These are phyloP conservation scores for Limonomyces culmigenus DNA, from an alignment of 1,284 basidiomycete species.

Conservation along the genomic window DNA sequence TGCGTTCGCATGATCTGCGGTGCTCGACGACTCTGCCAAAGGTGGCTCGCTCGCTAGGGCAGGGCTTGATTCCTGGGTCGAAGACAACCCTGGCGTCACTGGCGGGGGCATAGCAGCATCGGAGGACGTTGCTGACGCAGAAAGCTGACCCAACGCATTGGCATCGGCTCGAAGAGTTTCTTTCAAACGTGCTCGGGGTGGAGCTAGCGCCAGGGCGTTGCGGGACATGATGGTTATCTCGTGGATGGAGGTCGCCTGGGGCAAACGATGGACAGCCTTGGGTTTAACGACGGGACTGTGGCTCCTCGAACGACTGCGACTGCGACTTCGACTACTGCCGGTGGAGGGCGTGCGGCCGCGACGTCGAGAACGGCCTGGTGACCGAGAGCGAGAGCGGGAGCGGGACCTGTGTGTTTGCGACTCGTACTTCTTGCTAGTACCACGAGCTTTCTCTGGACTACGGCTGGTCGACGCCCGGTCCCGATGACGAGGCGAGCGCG, in stretches of 20 bases:
- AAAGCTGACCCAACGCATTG: no score
- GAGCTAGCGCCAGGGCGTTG: no score
- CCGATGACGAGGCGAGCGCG: background rate
- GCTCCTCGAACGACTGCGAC: constrained; percentile 20
- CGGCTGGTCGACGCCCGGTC: background rate
- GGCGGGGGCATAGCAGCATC: no score
- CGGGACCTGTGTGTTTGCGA: background rate
- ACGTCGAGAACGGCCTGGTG: background rate
- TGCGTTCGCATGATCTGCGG: no score
- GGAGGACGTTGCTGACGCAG: no score
- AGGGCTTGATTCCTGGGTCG: background rate
- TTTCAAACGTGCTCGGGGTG: no score
- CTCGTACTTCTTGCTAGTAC: background rate
- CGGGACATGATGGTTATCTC: constrained; percentile 20
- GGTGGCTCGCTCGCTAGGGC: no score
- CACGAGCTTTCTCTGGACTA: background rate
- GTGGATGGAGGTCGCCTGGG: constrained; percentile 26
- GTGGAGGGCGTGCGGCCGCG: no score
- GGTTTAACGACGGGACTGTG: constrained; percentile 32
- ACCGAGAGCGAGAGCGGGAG: background rate
- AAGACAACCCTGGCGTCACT: background rate
- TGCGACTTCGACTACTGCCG: background rate
- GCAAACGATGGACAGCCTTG: constrained; percentile 46
- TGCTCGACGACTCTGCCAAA: no score
- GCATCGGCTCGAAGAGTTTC: no score